Percentiles rank a stretch among this genome's conserved stretches.
Conservation (phyloP, 1,139 yeast genomes). For the Hyphopichia khmerensis region DNA sequence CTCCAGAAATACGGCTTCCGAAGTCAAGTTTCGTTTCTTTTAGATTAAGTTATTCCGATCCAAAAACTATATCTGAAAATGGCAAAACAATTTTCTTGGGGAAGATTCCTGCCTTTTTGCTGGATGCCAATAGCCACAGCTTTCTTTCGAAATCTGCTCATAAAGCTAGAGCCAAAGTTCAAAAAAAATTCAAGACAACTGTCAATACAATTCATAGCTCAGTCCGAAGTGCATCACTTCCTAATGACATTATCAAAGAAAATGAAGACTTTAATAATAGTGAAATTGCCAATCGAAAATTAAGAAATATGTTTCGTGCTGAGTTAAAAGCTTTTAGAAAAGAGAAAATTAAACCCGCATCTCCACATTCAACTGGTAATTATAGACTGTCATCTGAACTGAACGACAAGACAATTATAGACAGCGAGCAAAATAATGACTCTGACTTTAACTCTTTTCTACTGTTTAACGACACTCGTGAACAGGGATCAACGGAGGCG, state of each 20-base stretch:
- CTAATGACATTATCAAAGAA: no score
- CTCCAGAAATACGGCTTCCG: conserved; percentile 11
- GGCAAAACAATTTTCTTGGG: conserved; percentile 62
- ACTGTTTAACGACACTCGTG: neutral
- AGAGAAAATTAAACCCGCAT: neutral
- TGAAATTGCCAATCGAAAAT: neutral
- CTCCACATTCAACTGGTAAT: neutral
- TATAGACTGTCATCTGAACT: neutral
- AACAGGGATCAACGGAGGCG: neutral
- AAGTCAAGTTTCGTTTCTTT: conserved; percentile 60
- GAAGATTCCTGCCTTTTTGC: conserved; percentile 64
- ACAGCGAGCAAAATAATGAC: neutral
- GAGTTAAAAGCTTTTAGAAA: neutral
- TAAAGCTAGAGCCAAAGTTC: conserved; percentile 14
- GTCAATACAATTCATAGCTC: conserved; percentile 9
- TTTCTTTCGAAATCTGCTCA: conserved; percentile 12
- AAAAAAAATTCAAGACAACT: conserved; percentile 13
- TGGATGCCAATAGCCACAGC: conserved; percentile 26
- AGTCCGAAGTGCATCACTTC: neutral
- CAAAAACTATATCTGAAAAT: conserved; percentile 48
- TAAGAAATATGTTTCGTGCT: neutral
- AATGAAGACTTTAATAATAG: neutral
- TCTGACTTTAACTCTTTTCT: neutral
- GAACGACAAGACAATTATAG: neutral
- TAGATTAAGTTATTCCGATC: conserved; percentile 54